phyloP scores from a whole-genome alignment of 1,284 basidiomycete genomes.

The Ceratorhiza oryzae-sativae region DNA sequence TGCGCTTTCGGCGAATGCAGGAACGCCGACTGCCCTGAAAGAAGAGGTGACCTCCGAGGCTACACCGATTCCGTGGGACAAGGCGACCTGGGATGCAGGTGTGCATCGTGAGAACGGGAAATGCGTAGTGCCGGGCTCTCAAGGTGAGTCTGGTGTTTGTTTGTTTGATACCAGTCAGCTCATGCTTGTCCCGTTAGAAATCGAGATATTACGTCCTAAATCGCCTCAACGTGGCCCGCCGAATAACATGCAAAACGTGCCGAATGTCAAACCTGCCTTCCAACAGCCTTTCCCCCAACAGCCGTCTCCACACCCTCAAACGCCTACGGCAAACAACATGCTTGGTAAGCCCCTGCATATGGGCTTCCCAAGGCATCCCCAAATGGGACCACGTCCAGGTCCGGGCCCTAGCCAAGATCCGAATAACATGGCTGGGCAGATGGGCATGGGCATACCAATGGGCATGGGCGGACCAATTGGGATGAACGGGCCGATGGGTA shows the following conservation, averaged over 20 bases:
- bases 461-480: conserved; percentile 29
- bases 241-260: conserved; percentile 48
- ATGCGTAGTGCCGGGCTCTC: conserved; percentile 70
- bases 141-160: conserved; percentile 50
- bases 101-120: conserved; percentile 57
- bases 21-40: conserved; percentile 44
- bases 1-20: conserved; percentile 61
- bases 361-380: conserved; percentile 6
- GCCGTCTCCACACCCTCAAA: conserved; percentile 45
- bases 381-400: conserved; percentile 14
- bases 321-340: conserved; percentile 28
- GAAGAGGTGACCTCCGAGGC: conserved; percentile 55
- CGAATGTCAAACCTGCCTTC: conserved; percentile 31
- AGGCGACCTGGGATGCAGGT: conserved; percentile 49
- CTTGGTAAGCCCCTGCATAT: conserved; percentile 35
- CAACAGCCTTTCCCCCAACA: conserved; percentile 23
- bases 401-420: conserved; percentile 41
- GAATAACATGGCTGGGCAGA: neutral
- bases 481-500: conserved; percentile 28
- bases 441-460: no score
- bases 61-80: conserved; percentile 47
- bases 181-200: conserved; percentile 59
- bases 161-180: conserved; percentile 32
- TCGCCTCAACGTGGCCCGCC: conserved; percentile 67
- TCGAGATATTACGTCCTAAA: conserved; percentile 86